Evolutionary conservation across 2,329 filamentous ascomycete species (phyloP).

Genomic region (Cladosporium colombiae): DNA sequence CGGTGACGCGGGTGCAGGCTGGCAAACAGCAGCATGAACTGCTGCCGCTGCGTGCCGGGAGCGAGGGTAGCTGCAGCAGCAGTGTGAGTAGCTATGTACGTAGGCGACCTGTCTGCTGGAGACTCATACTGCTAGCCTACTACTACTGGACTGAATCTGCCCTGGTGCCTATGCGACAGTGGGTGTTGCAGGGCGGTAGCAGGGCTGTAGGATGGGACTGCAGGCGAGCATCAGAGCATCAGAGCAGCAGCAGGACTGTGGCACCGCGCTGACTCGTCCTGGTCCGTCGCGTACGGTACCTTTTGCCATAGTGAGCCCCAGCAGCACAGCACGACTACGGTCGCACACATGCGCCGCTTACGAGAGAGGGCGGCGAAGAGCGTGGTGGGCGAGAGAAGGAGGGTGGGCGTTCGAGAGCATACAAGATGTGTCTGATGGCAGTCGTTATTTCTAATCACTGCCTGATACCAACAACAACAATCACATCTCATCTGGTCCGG

Average conservation of each 20-base stretch:
- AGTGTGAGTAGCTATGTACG: neutral
- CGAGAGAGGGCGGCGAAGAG: neutral
- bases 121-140: neutral
- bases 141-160: neutral
- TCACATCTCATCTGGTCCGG: neutral
- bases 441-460: neutral
- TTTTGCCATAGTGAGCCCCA: neutral
- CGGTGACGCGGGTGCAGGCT: constrained; percentile 12
- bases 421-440: neutral
- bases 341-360: constrained; percentile 10
- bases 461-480: neutral
- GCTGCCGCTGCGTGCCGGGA: constrained; percentile 7
- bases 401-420: neutral
- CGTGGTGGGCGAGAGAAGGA: neutral
- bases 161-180: neutral
- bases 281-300: neutral
- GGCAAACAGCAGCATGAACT: constrained; percentile 4
- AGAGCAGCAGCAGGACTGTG: constrained; percentile 5
- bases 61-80: neutral
- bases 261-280: constrained; percentile 8
- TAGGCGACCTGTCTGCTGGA: neutral
- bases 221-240: neutral
- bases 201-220: neutral
- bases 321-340: neutral
- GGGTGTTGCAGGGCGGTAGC: neutral